Evolutionary conservation across 75 land plant genomes (phyloP).

Genomic region (Picea glauca): DNA sequence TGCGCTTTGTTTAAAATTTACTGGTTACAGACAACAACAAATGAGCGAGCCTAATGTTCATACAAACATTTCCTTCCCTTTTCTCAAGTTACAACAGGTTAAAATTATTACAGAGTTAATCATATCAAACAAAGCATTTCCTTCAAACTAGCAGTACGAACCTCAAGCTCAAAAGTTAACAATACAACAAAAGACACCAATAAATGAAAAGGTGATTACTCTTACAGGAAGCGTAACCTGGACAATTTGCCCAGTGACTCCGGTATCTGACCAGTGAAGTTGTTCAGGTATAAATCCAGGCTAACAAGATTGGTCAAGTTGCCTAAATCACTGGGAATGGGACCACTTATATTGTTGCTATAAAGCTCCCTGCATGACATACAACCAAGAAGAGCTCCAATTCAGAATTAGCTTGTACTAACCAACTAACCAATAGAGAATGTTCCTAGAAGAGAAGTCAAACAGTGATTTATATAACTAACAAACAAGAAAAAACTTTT

Average conservation of each 20-base stretch:
- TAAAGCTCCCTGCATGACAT: slow-evolving; percentile 79
- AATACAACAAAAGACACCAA: neutral
- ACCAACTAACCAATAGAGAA: slow-evolving; percentile 5
- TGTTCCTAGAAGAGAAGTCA: slow-evolving; percentile 5
- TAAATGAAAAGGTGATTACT: neutral
- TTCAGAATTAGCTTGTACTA: neutral
- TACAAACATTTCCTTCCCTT: neutral
- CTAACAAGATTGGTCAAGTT: slow-evolving; percentile 86
- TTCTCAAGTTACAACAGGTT: neutral
- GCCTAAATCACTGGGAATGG: slow-evolving; percentile 87
- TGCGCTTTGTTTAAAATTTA: no score
- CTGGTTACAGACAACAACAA: neutral
- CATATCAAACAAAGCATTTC: neutral
- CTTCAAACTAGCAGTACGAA: neutral
- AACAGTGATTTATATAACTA: neutral
- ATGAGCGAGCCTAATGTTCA: neutral
- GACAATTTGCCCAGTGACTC: slow-evolving; percentile 69
- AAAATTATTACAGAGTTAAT: neutral
- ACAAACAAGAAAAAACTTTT: slow-evolving; percentile 2
- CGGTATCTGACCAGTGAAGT: slow-evolving; percentile 78
- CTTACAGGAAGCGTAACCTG: slow-evolving; percentile 91
- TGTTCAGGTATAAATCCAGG: slow-evolving; percentile 92
- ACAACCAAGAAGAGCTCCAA: neutral
- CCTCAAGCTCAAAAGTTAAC: neutral
- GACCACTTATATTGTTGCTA: slow-evolving; percentile 91